phyloP scores from a whole-genome alignment of 768 basidiomycete species.

The Boletus reticuloceps region DNA sequence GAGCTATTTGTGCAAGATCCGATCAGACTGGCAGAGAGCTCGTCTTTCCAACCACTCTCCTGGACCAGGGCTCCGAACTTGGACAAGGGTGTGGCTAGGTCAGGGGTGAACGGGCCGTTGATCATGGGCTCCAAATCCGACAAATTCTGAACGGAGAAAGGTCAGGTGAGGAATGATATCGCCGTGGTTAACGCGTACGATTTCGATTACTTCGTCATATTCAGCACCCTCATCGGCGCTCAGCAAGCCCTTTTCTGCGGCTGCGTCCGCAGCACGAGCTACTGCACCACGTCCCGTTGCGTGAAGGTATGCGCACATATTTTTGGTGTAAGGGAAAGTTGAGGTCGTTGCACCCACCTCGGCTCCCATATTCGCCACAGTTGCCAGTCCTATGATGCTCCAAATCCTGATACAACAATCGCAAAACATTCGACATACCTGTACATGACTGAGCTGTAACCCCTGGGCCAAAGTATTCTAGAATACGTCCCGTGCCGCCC shows the following conservation, averaged over 20 bases:
- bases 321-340: slow-evolving; percentile 90
- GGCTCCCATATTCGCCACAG: slow-evolving; percentile 98
- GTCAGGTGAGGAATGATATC: not conserved
- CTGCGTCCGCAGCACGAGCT: slow-evolving; percentile 82
- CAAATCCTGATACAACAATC: not conserved
- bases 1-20: slow-evolving; percentile 99
- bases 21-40: slow-evolving; percentile 87
- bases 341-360: slow-evolving; percentile 99
- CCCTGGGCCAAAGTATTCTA: slow-evolving; percentile 97
- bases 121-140: slow-evolving; percentile 88
- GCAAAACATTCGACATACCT: slow-evolving; percentile 41
- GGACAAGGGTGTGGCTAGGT: slow-evolving; percentile 91
- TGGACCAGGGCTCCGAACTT: slow-evolving; percentile 78
- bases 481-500: slow-evolving; percentile 94
- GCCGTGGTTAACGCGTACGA: slow-evolving; percentile 50
- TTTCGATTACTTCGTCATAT: slow-evolving; percentile 93
- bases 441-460: slow-evolving; percentile 90
- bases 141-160: slow-evolving; percentile 56
- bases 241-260: slow-evolving; percentile 75
- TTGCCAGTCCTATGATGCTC: slow-evolving; percentile 66
- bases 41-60: slow-evolving; percentile 91
- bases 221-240: slow-evolving; percentile 82
- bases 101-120: slow-evolving; percentile 98
- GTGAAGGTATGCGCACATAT: slow-evolving; percentile 86
- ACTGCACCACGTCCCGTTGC: slow-evolving; percentile 89